A percentile compares a stretch with the other conserved stretches of the same genome.
Conservation (phyloP, 2,329 filamentous ascomycete species). For the Penicillium sp. region DNA sequence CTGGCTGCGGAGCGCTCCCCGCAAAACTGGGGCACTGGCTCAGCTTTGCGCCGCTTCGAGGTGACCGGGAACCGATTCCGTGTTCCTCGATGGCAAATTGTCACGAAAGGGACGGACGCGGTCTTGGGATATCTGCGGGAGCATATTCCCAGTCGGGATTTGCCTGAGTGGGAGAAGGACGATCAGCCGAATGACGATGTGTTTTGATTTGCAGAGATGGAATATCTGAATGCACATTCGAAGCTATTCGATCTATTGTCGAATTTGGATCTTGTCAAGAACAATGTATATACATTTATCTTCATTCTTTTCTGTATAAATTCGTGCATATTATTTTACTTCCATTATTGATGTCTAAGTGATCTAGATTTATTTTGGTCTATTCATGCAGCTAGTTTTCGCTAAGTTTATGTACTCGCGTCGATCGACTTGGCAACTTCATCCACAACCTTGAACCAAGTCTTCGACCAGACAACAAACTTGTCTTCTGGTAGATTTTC, state of each 20-base stretch:
- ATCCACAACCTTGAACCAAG: constrained; percentile 47
- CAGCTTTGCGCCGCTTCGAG: constrained; percentile 61
- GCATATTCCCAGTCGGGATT: constrained; percentile 55
- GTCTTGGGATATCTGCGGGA: constrained; percentile 75
- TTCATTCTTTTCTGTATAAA: constrained; percentile 6
- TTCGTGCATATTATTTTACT: too few species aligned
- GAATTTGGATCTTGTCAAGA: too few species aligned
- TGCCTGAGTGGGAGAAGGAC: constrained; percentile 35
- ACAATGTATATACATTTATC: constrained; percentile 13
- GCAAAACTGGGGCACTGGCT: constrained; percentile 37
- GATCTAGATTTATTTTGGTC: neutral
- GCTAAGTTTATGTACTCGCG: constrained; percentile 7
- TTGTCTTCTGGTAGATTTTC: constrained; percentile 59
- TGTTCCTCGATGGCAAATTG: constrained; percentile 74
- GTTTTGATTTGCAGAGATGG: constrained; percentile 5
- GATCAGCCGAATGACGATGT: constrained; percentile 15
- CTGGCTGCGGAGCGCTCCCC: constrained; percentile 53
- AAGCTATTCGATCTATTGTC: too few species aligned
- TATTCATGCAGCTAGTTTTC: too few species aligned
- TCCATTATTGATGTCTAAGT: too few species aligned
- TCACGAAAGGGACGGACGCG: constrained; percentile 82
- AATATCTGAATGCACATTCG: too few species aligned
- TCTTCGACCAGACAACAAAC: constrained; percentile 69
- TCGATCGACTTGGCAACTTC: constrained; percentile 34
- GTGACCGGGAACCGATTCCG: constrained; percentile 81